A percentile compares a stretch with the other conserved stretches of the same genome.
These are phyloP conservation scores for Cokeromyces recurvatus DNA, from an alignment of 371 early-diverging fungal genomes.

Conservation along the genomic window DNA sequence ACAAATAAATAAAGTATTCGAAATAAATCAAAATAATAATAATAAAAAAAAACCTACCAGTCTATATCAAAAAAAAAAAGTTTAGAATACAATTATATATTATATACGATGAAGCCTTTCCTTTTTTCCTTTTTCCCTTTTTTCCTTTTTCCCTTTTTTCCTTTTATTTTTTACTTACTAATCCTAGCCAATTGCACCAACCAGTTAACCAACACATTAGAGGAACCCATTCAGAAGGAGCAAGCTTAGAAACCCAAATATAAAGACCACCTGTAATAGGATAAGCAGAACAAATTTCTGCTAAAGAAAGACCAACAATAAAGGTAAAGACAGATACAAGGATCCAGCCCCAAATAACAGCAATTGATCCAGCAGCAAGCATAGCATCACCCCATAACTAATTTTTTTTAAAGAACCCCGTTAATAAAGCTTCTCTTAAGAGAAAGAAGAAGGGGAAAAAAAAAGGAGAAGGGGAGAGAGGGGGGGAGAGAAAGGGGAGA, in stretches of 20 bases:
- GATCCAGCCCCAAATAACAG: slow-evolving; percentile 70
- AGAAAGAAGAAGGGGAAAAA: too few species aligned
- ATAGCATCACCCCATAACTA: slow-evolving; percentile 56
- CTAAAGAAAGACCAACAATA: slow-evolving; percentile 63
- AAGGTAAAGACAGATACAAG: slow-evolving; percentile 60
- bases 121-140: not conserved
- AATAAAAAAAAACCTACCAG: slow-evolving; percentile 13
- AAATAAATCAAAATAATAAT: not conserved
- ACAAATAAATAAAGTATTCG: too few species aligned
- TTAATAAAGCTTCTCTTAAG: too few species aligned
- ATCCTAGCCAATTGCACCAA: slow-evolving; percentile 58
- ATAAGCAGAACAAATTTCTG: slow-evolving; percentile 73
- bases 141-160: slow-evolving; percentile 14
- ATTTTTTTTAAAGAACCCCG: too few species aligned
- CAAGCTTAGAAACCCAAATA: slow-evolving; percentile 59
- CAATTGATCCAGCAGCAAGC: slow-evolving; percentile 65
- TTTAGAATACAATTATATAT: not conserved
- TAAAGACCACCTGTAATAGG: slow-evolving; percentile 62
- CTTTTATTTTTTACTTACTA: slow-evolving; percentile 20
- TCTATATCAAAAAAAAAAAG: slow-evolving; percentile 6
- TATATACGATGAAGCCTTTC: not conserved
- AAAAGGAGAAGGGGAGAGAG: too few species aligned
- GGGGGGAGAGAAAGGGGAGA: too few species aligned
- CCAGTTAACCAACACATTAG: slow-evolving; percentile 55
- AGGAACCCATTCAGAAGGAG: slow-evolving; percentile 54